These are phyloP conservation scores for Neoscytalidium dimidiatum DNA, from an alignment of 2,329 filamentous ascomycete species.

Conservation along the genomic window DNA sequence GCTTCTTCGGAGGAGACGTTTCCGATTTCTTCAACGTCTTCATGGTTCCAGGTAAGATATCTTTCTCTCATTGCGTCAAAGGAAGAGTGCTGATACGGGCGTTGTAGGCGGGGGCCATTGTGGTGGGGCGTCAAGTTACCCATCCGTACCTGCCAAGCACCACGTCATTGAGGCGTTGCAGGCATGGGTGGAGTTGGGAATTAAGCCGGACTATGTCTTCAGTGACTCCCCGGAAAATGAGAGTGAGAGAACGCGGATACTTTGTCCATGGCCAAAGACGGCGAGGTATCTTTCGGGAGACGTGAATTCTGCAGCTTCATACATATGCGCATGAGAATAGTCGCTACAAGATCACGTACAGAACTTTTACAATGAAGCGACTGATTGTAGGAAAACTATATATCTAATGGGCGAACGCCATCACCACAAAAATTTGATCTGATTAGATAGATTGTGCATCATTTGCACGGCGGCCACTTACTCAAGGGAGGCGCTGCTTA, in stretches of 20 bases:
- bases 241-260: slow-evolving; percentile 4
- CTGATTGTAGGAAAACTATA: too few species aligned
- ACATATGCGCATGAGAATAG: not conserved
- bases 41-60: slow-evolving; percentile 19
- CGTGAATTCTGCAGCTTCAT: not conserved
- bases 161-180: slow-evolving; percentile 5
- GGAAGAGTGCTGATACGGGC: not conserved
- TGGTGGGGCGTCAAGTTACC: slow-evolving; percentile 1
- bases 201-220: slow-evolving; percentile 4
- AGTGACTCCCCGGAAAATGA: slow-evolving; percentile 6
- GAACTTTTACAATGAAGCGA: too few species aligned
- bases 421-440: too few species aligned
- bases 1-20: not conserved
- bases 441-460: too few species aligned
- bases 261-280: slow-evolving; percentile 18
- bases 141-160: slow-evolving; percentile 7
- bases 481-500: too few species aligned
- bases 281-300: not conserved
- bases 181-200: slow-evolving; percentile 16
- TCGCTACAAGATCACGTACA: too few species aligned
- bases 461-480: too few species aligned
- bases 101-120: slow-evolving; percentile 15
- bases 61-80: too few species aligned
- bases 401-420: too few species aligned
- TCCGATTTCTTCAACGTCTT: slow-evolving; percentile 18